Evolutionary conservation across 2,329 filamentous ascomycete species (phyloP), one percentile per base, ranked within the genome.

Genomic region (Iodosphaeria phyllophila): DNA sequence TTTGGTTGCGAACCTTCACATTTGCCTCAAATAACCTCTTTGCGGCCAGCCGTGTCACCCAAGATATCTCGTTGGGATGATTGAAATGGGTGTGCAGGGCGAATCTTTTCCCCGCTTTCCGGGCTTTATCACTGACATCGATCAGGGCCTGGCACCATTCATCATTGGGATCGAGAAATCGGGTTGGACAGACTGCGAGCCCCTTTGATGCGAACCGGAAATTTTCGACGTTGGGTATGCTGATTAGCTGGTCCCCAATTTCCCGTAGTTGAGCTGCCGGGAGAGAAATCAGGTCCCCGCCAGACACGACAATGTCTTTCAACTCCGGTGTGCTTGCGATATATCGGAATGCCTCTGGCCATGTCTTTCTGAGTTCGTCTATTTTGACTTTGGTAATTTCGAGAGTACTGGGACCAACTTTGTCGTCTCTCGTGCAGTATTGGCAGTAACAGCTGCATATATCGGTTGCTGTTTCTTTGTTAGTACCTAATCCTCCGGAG

Each of bases 61-160:
- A 74, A 4, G 64, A 65, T 28, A 73, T 60, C 40, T 74, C 68
- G 18, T 55, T 55, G 0, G 65, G 58, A 32, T 72, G 64, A 35
- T 74, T 73, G 44, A 74, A 69, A 36, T 74, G 70, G 0, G 69
- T 74, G 38, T 74, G 69, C 27, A 72, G 46, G 4, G 65, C 67
- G 33, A 73, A 56, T 25, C 62, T 53, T 39, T 74, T 74, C 5
- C 65, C 66, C 13, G 57, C 50, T 24, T 43, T 38, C 28, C 56
- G 54, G 4, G 62, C 67, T 28, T 49, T 45, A 23, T 60, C 51
- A 1, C 58, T 56, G 2, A 74, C 41, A 4, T 48, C 47, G 15
- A 68, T 52, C 21, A 74, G 44, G 1, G 58, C 51, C 3, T 56
- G 44, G 2, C 55, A 48, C 68, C 69, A 74, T 4, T 36, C 36